These are phyloP conservation scores for Fragaria ananassa DNA, from an alignment of 306 rosid genomes.

Conservation along the genomic window DNA sequence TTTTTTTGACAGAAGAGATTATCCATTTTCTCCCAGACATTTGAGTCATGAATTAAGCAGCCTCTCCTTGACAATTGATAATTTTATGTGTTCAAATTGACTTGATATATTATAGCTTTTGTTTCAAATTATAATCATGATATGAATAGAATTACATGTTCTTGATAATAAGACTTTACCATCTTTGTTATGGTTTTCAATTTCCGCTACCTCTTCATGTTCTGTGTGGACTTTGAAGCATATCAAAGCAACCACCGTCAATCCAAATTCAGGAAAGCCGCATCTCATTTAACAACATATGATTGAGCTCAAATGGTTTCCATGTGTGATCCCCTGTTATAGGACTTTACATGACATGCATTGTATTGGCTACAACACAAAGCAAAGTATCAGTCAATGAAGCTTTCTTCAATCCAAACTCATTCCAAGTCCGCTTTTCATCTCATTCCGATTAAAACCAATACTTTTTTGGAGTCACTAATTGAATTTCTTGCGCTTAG, in stretches of 20 bases:
- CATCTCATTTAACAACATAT: neutral
- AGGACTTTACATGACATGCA: neutral
- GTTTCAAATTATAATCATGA: neutral
- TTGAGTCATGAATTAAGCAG: no score
- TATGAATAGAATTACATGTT: conserved; percentile 14
- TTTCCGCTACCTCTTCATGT: neutral
- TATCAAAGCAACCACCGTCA: neutral
- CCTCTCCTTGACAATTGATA: no score
- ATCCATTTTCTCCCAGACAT: no score
- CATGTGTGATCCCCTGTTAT: neutral
- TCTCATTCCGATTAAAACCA: no score
- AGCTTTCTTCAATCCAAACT: neutral
- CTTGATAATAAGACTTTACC: neutral
- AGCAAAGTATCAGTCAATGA: neutral
- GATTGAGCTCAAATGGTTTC: neutral
- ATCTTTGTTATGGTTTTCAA: conserved; percentile 1
- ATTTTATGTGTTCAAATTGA: no score
- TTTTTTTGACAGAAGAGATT: no score
- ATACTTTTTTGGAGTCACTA: neutral
- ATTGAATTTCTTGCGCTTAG: neutral
- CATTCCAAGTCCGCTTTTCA: neutral
- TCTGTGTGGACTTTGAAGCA: neutral
- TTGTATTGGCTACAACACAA: no score
- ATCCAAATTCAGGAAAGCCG: no score
- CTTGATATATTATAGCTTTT: no score